Base-by-base conservation (phyloP, 2,329 filamentous ascomycete species). In the Ophiostoma montium region DNA sequence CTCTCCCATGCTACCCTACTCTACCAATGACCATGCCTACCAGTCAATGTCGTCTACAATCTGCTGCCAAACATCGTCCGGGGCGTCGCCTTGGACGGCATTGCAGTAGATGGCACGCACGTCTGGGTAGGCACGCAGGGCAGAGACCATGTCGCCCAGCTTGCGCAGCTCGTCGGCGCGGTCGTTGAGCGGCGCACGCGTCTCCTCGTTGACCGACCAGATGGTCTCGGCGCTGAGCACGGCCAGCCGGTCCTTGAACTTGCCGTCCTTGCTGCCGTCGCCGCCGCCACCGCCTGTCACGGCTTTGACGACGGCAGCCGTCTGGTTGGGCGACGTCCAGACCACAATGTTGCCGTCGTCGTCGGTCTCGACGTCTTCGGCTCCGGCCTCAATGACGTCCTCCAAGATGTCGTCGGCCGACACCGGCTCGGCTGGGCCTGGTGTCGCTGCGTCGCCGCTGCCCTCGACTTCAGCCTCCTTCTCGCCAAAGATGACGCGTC, bases 51-150 rank as follows among this genome's bases (percentile, higher is more conserved):
- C 71, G 50, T 71, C 67, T 52, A 16, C 46, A 16, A 72, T 67
- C 47, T 62, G 67, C 38, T 65, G 66, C 78, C 78, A 82, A 12
- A 67, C 59, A 13, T 75, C 74, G 33, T 78, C 73, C 2, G 65
- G 58, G 36, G 78, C 61, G 9, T 59, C 60, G 19, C 77, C 77
- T 56, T 68, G 69, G 18, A 67, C 62, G 36, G 71, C 67, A 55
- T 95, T 95, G 58, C 82, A 70, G 58, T 89, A 94, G 36, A 95
- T 72, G 31, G 80, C 84, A 59, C 86, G 85, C 38, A 95, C 79
- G 54, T 84, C 84, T 0, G 76, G 66, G 50, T 84, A 73, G 46
- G 90, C 84, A 51, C 79, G 74, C 32, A 87, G 57, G 7, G 68
- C 65, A 12, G 75, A 69, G 18, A 80, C 58, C 27, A 94, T 74